phyloP scores from a whole-genome alignment of 192 early-diverging fungal species.

The Borealophlyctis nickersoniae region DNA sequence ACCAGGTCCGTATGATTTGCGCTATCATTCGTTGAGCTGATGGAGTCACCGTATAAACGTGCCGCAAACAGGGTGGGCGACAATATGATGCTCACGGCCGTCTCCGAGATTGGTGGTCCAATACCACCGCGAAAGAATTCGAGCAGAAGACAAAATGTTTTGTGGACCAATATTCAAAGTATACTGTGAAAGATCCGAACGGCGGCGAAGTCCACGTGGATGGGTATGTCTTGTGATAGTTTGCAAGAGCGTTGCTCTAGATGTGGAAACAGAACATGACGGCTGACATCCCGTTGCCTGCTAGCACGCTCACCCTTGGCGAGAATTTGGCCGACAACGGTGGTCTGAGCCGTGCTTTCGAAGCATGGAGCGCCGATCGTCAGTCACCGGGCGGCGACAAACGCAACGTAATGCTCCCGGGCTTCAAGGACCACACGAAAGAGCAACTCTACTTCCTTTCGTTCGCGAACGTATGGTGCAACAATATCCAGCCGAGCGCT shows the following conservation, averaged over 20 bases:
- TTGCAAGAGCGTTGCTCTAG: constrained; percentile 5
- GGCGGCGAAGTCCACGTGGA: constrained; percentile 45
- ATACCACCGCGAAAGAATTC: constrained; percentile 53
- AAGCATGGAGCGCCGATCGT: constrained; percentile 36
- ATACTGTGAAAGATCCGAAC: constrained; percentile 39
- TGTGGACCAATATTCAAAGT: constrained; percentile 58
- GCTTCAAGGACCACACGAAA: constrained; percentile 27
- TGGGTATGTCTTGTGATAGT: constrained; percentile 27
- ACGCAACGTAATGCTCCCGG: constrained; percentile 33
- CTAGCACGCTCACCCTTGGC: constrained; percentile 41
- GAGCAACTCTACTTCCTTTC: constrained; percentile 50
- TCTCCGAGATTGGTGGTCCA: constrained; percentile 68
- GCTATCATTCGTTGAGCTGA: constrained; percentile 41
- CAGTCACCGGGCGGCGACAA: constrained; percentile 12
- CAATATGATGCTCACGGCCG: constrained; percentile 37
- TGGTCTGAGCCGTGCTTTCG: constrained; percentile 44
- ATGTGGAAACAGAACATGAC: neutral
- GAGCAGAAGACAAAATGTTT: constrained; percentile 55
- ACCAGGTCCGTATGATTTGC: constrained; percentile 1
- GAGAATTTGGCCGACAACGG: constrained; percentile 74
- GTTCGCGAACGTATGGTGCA: constrained; percentile 45
- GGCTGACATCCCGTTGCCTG: too few relatives aligned
- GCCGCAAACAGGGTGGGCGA: too few relatives aligned
- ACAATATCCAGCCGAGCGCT: constrained; percentile 12
- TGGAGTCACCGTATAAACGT: too few relatives aligned